Evolutionary conservation across 306 rosid genomes (phyloP).

Genomic region (Vicia villosa): DNA sequence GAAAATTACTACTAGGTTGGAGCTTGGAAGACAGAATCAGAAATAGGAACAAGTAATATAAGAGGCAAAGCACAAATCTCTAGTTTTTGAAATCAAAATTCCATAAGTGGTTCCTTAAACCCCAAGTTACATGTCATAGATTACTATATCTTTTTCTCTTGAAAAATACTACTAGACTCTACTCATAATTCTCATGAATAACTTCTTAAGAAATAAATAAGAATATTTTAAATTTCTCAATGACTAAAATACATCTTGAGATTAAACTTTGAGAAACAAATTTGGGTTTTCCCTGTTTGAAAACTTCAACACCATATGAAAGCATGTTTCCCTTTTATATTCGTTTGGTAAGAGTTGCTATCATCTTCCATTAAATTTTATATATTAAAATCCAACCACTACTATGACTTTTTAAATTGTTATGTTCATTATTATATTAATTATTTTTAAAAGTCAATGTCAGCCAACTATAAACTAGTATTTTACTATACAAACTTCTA

Average conservation of each 20-base stretch:
- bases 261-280: not conserved
- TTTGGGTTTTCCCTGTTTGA: not conserved
- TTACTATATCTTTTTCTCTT: too few species aligned
- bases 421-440: not conserved
- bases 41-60: too few species aligned
- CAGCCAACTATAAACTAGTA: not conserved
- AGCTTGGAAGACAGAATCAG: too few species aligned
- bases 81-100: not conserved
- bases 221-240: too few species aligned
- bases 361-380: conserved; percentile 16
- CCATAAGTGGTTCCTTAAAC: not conserved
- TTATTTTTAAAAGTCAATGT: conserved; percentile 27
- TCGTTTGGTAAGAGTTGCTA: conserved; percentile 3
- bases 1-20: too few species aligned
- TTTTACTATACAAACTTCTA: not conserved
- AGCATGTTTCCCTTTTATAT: too few species aligned
- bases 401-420: conserved; percentile 13
- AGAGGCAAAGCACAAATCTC: not conserved
- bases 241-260: not conserved
- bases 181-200: too few species aligned
- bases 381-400: conserved; percentile 15
- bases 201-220: not conserved
- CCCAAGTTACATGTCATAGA: not conserved
- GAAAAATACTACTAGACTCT: too few species aligned
- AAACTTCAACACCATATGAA: too few species aligned